Conservation (phyloP, 352 stramenopile genomes). For the Phytophthora citrophthora region DNA sequence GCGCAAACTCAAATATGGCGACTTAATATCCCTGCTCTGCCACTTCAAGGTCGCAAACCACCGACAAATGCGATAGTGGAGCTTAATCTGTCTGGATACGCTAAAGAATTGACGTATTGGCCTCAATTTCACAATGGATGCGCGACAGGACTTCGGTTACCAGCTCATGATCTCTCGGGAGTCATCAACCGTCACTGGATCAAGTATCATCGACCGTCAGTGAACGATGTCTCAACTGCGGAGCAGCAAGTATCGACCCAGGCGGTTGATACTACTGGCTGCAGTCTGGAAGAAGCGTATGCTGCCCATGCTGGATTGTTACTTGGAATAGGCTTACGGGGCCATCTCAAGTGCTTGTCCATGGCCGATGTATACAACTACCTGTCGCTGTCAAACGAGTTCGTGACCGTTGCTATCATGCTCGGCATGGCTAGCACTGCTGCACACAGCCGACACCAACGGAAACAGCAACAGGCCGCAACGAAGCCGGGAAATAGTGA, state of each 20-base stretch:
- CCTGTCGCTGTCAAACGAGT: slow-evolving; percentile 96
- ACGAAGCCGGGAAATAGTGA: slow-evolving; percentile 3
- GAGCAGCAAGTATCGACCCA: slow-evolving; percentile 15
- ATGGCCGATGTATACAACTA: slow-evolving; percentile 99
- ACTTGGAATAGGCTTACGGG: slow-evolving; percentile 94
- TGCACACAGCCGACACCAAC: slow-evolving; percentile 78
- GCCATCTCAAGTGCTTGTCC: slow-evolving; percentile 94
- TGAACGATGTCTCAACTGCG: slow-evolving; percentile 25
- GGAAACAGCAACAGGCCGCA: slow-evolving; percentile 25
- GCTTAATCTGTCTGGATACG: slow-evolving; percentile 91
- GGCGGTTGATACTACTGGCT: slow-evolving; percentile 30
- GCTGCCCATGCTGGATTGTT: slow-evolving; percentile 94
- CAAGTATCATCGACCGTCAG: slow-evolving; percentile 95
- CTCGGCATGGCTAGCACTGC: slow-evolving; percentile 97
- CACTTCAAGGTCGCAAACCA: slow-evolving; percentile 93
- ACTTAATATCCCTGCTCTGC: slow-evolving; percentile 92
- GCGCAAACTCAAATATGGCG: slow-evolving; percentile 84
- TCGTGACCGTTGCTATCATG: slow-evolving; percentile 96
- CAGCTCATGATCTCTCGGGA: slow-evolving; percentile 61
- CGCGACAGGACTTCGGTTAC: slow-evolving; percentile 93
- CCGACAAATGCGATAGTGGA: slow-evolving; percentile 93
- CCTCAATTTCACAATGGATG: slow-evolving; percentile 99
- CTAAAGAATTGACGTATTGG: slow-evolving; percentile 95
- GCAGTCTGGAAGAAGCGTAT: slow-evolving; percentile 84
- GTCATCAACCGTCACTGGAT: slow-evolving; percentile 98